A percentile compares a stretch with the other conserved stretches of the same genome.
Evolutionary conservation across 352 stramenopile species (phyloP).

Genomic region (Phytophthora rubi): DNA sequence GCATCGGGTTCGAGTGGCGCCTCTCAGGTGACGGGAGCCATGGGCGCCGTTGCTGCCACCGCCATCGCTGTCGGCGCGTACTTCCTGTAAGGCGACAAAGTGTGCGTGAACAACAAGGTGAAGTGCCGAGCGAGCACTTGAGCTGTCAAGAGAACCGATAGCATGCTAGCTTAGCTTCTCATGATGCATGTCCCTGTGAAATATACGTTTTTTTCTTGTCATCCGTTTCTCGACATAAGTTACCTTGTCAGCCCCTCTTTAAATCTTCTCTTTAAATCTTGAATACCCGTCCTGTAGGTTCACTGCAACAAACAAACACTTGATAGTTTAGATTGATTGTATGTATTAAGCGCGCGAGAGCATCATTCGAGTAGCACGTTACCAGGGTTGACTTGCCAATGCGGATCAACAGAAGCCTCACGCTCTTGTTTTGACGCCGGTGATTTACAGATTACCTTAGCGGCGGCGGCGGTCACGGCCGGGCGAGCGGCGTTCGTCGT

Average conservation of each 20-base stretch:
- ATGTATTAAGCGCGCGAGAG: constrained; percentile 1
- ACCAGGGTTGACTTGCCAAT: background rate
- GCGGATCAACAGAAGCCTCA: background rate
- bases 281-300: background rate
- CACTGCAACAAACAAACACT: background rate
- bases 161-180: background rate
- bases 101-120: background rate
- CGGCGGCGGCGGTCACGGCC: constrained; percentile 40
- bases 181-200: background rate
- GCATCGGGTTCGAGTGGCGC: constrained; percentile 30
- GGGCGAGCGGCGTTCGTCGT: constrained; percentile 34
- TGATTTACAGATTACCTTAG: constrained; percentile 21
- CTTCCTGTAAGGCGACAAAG: constrained; percentile 26
- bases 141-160: background rate
- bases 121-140: background rate
- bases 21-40: constrained; percentile 22
- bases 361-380: background rate
- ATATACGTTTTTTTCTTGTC: background rate
- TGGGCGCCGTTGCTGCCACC: constrained; percentile 14
- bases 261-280: background rate
- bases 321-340: background rate
- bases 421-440: background rate
- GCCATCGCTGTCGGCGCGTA: constrained; percentile 20
- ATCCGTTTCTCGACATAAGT: background rate
- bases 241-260: too few species aligned